Evolutionary conservation across 495 filamentous ascomycete species (phyloP).

Genomic region (Talaromyces trachyspermus): DNA sequence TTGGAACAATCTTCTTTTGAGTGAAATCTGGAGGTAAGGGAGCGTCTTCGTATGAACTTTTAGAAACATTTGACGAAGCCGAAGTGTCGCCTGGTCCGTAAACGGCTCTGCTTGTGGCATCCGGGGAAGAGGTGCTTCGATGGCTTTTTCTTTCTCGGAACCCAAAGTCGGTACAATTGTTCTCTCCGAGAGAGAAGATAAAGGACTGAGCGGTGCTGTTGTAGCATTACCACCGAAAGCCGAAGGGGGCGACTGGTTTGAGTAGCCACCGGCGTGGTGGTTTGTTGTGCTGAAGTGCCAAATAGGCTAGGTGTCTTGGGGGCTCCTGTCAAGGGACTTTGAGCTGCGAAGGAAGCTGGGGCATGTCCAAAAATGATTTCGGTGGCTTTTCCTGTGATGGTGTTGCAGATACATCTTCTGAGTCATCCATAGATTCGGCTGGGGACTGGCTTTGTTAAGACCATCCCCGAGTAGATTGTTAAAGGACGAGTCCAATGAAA

Average conservation of each 20-base stretch:
- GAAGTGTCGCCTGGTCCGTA: conserved; percentile 63
- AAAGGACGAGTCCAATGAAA: conserved; percentile 27
- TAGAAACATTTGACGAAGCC: conserved; percentile 52
- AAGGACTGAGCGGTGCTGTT: conserved; percentile 18
- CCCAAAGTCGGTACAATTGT: conserved; percentile 20
- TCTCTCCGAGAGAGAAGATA: conserved; percentile 33
- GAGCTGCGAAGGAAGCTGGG: conserved; percentile 13
- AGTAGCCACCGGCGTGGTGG: conserved; percentile 22
- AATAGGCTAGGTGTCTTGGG: conserved; percentile 27
- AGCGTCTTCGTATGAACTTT: conserved; percentile 40
- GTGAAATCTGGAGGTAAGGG: conserved; percentile 26
- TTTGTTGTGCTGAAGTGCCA: conserved; percentile 23
- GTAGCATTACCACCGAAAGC: conserved; percentile 21
- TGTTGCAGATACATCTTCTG: conserved; percentile 22
- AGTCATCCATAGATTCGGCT: conserved; percentile 33
- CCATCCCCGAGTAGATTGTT: conserved; percentile 19
- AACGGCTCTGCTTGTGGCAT: conserved; percentile 59
- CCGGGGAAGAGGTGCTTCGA: conserved; percentile 60
- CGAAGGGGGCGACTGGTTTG: conserved; percentile 30
- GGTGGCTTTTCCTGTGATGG: conserved; percentile 13
- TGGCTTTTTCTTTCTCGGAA: conserved; percentile 15
- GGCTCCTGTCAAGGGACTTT: conserved; percentile 15
- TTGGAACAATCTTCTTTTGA: conserved; percentile 29
- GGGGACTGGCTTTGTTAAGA: conserved; percentile 18
- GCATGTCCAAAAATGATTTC: conserved; percentile 35